phyloP scores from a whole-genome alignment of 2,329 filamentous ascomycete species.

The Claviceps cyperi region DNA sequence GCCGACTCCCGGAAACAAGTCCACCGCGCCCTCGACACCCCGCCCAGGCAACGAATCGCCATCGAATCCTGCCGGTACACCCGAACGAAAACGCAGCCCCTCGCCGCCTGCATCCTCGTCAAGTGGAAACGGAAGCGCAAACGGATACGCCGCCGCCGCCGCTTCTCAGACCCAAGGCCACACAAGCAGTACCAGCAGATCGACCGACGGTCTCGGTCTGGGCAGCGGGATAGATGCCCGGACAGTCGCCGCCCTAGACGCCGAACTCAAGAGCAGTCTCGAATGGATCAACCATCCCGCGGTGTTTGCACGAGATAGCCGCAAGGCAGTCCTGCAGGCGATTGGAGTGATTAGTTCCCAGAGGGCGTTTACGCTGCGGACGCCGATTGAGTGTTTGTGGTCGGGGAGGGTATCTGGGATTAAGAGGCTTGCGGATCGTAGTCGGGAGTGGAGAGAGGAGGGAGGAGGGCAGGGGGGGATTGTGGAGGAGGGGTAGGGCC shows the following conservation, averaged over 20 bases:
- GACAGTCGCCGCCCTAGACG: constrained; percentile 76
- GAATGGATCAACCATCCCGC: constrained; percentile 98
- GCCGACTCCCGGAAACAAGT: constrained; percentile 40
- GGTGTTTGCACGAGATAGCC: constrained; percentile 82
- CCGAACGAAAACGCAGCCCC: constrained; percentile 40
- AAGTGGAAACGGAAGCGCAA: constrained; percentile 11
- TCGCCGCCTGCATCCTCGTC: constrained; percentile 34
- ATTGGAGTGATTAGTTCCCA: constrained; percentile 96
- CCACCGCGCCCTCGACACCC: constrained; percentile 31
- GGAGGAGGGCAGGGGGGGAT: constrained; percentile 58
- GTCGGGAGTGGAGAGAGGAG: constrained; percentile 82
- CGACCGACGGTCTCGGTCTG: constrained; percentile 43
- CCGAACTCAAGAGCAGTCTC: constrained; percentile 75
- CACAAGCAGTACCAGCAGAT: constrained; percentile 34
- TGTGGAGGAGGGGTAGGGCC: constrained; percentile 40
- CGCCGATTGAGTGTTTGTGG: constrained; percentile 80
- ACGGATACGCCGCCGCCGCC: constrained; percentile 17
- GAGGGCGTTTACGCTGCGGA: constrained; percentile 83
- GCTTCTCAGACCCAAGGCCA: too few species aligned
- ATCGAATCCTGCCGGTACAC: constrained; percentile 29
- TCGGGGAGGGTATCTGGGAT: constrained; percentile 70
- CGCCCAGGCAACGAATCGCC: constrained; percentile 30
- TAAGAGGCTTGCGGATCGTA: constrained; percentile 66
- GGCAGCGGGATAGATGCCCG: constrained; percentile 65
- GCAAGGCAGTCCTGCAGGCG: constrained; percentile 89